A percentile compares a stretch with the other conserved stretches of the same genome.
These are phyloP conservation scores for Polysphondylium violaceum DNA, from an alignment of 78 protist species.

Conservation along the genomic window DNA sequence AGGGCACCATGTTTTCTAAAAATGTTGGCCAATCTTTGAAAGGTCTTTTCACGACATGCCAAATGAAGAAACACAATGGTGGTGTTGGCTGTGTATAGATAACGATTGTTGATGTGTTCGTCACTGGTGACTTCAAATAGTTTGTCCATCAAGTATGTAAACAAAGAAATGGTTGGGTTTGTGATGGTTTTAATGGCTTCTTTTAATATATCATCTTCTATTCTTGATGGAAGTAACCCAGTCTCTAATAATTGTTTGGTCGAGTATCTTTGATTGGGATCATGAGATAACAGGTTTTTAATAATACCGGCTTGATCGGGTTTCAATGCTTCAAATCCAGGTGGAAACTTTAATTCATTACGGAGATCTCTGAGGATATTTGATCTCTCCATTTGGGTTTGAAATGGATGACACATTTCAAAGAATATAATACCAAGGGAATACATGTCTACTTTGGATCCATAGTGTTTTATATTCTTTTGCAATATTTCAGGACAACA, in stretches of 20 bases:
- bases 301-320: slow-evolving; percentile 78
- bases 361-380: slow-evolving; percentile 28
- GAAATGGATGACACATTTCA: slow-evolving; percentile 84
- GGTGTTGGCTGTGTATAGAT: slow-evolving; percentile 42
- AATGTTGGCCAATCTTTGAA: slow-evolving; percentile 12
- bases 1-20: slow-evolving; percentile 71
- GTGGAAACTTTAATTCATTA: slow-evolving; percentile 69
- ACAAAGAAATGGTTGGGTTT: slow-evolving; percentile 58
- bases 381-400: slow-evolving; percentile 79
- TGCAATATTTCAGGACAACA: slow-evolving; percentile 77
- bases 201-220: slow-evolving; percentile 83
- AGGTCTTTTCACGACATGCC: slow-evolving; percentile 5
- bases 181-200: slow-evolving; percentile 72
- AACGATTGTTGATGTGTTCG: slow-evolving; percentile 37
- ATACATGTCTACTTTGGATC: slow-evolving; percentile 83
- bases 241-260: slow-evolving; percentile 53
- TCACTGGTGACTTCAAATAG: slow-evolving; percentile 40
- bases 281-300: slow-evolving; percentile 14
- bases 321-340: slow-evolving; percentile 77
- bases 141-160: slow-evolving; percentile 55
- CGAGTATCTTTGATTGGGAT: slow-evolving; percentile 78
- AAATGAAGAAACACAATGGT: slow-evolving; percentile 1
- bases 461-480: slow-evolving; percentile 55
- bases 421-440: slow-evolving; percentile 83
- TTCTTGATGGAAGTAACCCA: slow-evolving; percentile 58